A percentile compares a stretch with the other conserved stretches of the same genome.
phyloP scores from a whole-genome alignment of 148 eudicot species.

The Nepenthes gracilis region DNA sequence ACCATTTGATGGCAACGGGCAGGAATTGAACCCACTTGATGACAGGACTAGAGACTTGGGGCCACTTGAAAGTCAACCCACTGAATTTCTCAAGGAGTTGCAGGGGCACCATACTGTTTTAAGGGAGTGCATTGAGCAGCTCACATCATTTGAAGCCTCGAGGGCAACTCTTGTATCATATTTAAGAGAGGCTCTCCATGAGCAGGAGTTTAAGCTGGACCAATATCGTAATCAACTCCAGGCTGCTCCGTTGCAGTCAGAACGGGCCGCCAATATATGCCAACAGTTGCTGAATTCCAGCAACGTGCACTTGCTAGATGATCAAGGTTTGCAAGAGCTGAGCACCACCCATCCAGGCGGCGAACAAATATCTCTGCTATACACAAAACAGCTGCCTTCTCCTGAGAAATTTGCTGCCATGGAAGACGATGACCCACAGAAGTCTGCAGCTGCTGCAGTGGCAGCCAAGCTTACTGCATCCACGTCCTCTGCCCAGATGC shows the following conservation, averaged over 20 bases:
- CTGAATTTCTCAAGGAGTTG: no score
- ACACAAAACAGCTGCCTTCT: slow-evolving; percentile 34
- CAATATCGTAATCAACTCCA: slow-evolving; percentile 54
- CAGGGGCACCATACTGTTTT: no score
- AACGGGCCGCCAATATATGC: not conserved
- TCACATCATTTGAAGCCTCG: no score
- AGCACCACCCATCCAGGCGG: slow-evolving; percentile 15
- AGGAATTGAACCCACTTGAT: no score
- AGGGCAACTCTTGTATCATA: no score
- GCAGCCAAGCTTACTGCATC: slow-evolving; percentile 89
- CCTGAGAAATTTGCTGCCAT: slow-evolving; percentile 25
- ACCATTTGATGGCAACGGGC: no score
- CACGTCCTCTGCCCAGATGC: slow-evolving; percentile 84
- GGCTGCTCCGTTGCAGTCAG: not conserved
- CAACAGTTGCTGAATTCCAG: not conserved
- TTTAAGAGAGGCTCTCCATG: no score
- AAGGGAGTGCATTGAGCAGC: no score
- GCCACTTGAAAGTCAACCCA: no score
- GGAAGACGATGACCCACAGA: slow-evolving; percentile 33
- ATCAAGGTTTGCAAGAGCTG: not conserved
- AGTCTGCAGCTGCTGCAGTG: slow-evolving; percentile 76
- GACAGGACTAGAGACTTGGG: no score
- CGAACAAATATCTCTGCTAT: slow-evolving; percentile 40
- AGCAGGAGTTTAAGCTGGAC: slow-evolving; percentile 64
- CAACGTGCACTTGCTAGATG: not conserved